Conservation (phyloP, 352 stramenopile species). For the Saprolegnia diclina region DNA sequence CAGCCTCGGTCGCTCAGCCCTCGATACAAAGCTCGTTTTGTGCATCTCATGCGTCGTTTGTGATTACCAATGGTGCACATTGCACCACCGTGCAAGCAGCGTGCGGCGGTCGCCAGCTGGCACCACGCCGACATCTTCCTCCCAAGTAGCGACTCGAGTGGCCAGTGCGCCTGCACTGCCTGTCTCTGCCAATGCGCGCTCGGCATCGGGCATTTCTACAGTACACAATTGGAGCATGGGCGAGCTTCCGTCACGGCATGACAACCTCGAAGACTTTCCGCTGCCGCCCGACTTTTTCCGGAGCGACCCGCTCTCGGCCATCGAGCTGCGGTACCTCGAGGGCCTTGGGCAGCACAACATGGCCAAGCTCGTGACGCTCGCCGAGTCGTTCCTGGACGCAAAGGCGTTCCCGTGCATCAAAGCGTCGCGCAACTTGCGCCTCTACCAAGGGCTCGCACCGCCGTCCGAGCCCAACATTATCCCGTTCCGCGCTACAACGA, state of each 20-base stretch:
- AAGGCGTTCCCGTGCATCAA: neutral
- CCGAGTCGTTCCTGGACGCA: neutral
- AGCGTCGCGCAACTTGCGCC: neutral
- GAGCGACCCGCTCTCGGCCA: neutral
- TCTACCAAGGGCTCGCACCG: neutral
- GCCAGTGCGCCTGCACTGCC: neutral
- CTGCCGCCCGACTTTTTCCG: neutral
- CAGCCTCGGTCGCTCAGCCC: too few species aligned
- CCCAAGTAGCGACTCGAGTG: neutral
- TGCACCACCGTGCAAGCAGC: too few species aligned
- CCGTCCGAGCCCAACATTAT: neutral
- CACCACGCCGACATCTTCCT: neutral
- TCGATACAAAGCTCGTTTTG: too few species aligned
- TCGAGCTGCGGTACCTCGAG: neutral
- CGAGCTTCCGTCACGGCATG: neutral
- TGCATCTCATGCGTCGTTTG: too few species aligned
- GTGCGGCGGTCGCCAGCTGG: too few species aligned
- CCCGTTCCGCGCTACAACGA: neutral
- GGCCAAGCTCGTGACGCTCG: neutral
- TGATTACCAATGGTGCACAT: too few species aligned
- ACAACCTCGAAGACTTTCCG: neutral
- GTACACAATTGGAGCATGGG: neutral
- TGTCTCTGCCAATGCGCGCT: neutral
- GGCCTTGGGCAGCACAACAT: neutral
- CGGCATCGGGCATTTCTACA: neutral